These are phyloP conservation scores for Furcasterigmium furcatum DNA, from an alignment of 2,329 filamentous ascomycete genomes.

Conservation along the genomic window DNA sequence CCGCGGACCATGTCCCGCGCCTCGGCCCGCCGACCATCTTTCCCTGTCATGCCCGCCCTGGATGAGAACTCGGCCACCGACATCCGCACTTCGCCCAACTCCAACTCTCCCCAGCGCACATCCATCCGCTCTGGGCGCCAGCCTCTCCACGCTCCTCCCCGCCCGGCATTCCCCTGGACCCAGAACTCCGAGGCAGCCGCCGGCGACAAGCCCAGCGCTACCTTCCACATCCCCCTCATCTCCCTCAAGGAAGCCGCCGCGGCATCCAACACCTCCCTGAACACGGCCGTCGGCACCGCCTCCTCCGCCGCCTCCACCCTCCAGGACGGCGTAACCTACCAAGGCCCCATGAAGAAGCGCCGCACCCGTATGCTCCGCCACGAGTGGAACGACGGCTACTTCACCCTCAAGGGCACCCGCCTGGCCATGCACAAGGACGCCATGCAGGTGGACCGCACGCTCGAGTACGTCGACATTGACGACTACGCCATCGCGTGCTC, in stretches of 20 bases:
- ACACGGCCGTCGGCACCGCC: conserved; percentile 18
- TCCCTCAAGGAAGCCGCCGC: conserved; percentile 15
- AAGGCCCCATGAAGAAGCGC: conserved; percentile 92
- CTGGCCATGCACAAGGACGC: conserved; percentile 73
- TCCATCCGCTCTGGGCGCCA: background rate
- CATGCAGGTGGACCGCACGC: conserved; percentile 48
- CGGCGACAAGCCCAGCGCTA: conserved; percentile 16
- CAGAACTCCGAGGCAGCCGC: conserved; percentile 42
- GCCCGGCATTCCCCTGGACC: conserved; percentile 54
- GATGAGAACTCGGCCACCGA: conserved; percentile 54
- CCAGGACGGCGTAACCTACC: conserved; percentile 60
- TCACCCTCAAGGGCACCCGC: conserved; percentile 74
- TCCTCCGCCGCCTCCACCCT: conserved; percentile 22
- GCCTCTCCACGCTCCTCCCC: conserved; percentile 48
- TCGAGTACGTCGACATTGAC: conserved; percentile 82
- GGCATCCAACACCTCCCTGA: conserved; percentile 16
- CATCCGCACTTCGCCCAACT: conserved; percentile 26
- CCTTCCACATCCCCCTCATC: conserved; percentile 7
- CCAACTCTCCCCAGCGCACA: conserved; percentile 25
- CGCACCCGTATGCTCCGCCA: conserved; percentile 85
- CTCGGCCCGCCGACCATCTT: conserved; percentile 62
- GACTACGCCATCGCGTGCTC: conserved; percentile 87
- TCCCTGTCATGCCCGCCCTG: conserved; percentile 65
- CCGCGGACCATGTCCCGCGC: conserved; percentile 50
- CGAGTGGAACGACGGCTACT: conserved; percentile 92